These are phyloP conservation scores for Salix brachista DNA, from an alignment of 345 rosid genomes.

Conservation along the genomic window DNA sequence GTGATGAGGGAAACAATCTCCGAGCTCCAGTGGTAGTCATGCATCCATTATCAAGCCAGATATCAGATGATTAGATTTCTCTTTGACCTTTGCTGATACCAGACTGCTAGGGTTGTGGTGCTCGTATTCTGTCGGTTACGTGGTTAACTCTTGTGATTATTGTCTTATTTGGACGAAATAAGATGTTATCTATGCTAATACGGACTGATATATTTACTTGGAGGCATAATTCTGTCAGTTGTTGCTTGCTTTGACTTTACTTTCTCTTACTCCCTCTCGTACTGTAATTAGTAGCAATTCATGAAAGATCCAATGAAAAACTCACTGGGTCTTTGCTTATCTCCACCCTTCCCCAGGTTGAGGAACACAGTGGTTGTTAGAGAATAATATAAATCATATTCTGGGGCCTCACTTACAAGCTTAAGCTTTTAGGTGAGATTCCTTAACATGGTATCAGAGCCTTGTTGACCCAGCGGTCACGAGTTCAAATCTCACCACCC, in stretches of 20 bases:
- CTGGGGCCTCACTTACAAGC: too few relatives aligned
- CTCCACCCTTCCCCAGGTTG: constrained; percentile 6
- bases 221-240: not conserved
- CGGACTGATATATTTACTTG: constrained; percentile 2
- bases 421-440: too few relatives aligned
- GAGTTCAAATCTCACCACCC: too few relatives aligned
- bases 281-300: not conserved
- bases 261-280: not conserved
- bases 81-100: not conserved
- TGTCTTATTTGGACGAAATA: not conserved
- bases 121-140: not conserved
- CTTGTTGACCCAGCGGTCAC: too few relatives aligned
- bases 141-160: not conserved
- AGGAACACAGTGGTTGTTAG: constrained; percentile 19
- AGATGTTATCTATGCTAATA: not conserved
- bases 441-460: too few relatives aligned
- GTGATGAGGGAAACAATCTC: too few relatives aligned
- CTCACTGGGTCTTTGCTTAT: not conserved
- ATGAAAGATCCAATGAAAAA: not conserved
- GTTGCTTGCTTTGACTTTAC: not conserved
- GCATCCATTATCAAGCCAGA: too few relatives aligned
- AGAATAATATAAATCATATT: too few relatives aligned
- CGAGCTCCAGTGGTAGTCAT: too few relatives aligned
- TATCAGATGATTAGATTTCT: not conserved
- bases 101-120: not conserved